Evolutionary conservation across 352 stramenopile species (phyloP).

Genomic region (Globisporangium solare): DNA sequence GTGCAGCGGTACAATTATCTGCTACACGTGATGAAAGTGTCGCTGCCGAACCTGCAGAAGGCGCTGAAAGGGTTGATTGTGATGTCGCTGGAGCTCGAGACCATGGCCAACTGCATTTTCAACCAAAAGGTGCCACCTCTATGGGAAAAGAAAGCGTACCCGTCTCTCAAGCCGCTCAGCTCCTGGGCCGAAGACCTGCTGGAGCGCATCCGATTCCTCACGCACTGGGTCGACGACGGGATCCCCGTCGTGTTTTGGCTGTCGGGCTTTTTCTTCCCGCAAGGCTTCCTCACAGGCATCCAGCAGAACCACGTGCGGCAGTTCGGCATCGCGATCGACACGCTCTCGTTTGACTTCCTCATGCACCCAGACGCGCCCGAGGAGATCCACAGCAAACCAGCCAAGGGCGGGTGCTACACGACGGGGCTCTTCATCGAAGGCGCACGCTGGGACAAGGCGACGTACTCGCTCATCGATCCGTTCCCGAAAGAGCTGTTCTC

Average conservation of each 20-base stretch:
- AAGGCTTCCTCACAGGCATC: constrained; percentile 73
- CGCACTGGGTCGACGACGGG: constrained; percentile 28
- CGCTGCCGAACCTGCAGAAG: constrained; percentile 81
- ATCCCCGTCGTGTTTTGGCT: constrained; percentile 77
- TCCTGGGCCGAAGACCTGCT: constrained; percentile 88
- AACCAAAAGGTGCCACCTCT: constrained; percentile 83
- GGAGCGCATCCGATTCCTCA: constrained; percentile 65
- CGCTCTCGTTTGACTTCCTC: constrained; percentile 76
- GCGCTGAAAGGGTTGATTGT: constrained; percentile 54
- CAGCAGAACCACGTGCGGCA: constrained; percentile 67
- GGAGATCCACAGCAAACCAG: constrained; percentile 24
- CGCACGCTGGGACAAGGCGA: constrained; percentile 80
- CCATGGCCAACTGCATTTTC: constrained; percentile 82
- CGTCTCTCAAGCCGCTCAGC: constrained; percentile 86
- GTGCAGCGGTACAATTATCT: constrained; percentile 90
- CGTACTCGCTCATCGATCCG: constrained; percentile 81
- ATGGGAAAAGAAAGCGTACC: constrained; percentile 89
- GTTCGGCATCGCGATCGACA: constrained; percentile 79
- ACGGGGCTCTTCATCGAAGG: constrained; percentile 90
- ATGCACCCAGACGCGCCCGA: constrained; percentile 54
- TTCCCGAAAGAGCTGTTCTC: constrained; percentile 92
- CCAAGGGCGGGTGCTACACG: constrained; percentile 85
- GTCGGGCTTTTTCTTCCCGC: constrained; percentile 93
- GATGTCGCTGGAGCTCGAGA: constrained; percentile 27
- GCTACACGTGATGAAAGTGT: constrained; percentile 76